These are phyloP conservation scores for Harringtonia aguacate DNA, from an alignment of 2,329 filamentous ascomycete genomes.

Conservation along the genomic window DNA sequence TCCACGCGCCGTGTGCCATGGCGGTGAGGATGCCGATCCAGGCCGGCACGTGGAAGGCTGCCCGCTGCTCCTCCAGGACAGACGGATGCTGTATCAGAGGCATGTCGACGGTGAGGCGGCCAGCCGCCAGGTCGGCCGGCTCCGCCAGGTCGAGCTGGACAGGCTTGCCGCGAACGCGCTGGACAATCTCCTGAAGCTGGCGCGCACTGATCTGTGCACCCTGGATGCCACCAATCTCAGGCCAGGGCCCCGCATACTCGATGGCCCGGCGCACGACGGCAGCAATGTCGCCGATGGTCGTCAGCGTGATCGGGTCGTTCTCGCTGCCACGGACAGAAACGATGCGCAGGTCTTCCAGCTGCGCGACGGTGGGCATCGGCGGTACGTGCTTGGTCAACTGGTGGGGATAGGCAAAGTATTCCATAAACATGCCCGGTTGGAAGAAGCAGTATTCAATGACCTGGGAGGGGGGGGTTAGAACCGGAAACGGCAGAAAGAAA, in stretches of 20 bases:
- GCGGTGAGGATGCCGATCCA: constrained; percentile 30
- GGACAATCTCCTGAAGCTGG: constrained; percentile 27
- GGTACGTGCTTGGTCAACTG: constrained; percentile 32
- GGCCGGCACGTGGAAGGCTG: constrained; percentile 23
- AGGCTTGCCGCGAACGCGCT: constrained; percentile 7
- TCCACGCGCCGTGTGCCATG: constrained; percentile 29
- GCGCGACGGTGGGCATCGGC: constrained; percentile 24
- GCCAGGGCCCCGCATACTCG: constrained; percentile 33
- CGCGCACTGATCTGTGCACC: constrained; percentile 23
- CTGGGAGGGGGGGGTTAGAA: constrained; percentile 17
- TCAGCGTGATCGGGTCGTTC: constrained; percentile 30
- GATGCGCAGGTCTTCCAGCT: constrained; percentile 29
- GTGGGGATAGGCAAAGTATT: constrained; percentile 43
- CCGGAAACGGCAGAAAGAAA: background rate
- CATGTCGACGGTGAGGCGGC: constrained; percentile 30
- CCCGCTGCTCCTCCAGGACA: constrained; percentile 23
- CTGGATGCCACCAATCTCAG: constrained; percentile 26
- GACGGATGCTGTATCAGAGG: constrained; percentile 19
- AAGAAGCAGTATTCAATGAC: constrained; percentile 46
- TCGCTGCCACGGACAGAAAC: constrained; percentile 31
- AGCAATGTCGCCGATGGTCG: constrained; percentile 31
- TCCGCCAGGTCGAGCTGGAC: constrained; percentile 30
- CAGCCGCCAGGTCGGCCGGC: constrained; percentile 34
- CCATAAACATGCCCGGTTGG: constrained; percentile 41
- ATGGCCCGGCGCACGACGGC: constrained; percentile 26